Evolutionary conservation across 805 yeast genomes (phyloP), one percentile per base, ranked within the genome.

Genomic region (Jamesozyma hellenica): DNA sequence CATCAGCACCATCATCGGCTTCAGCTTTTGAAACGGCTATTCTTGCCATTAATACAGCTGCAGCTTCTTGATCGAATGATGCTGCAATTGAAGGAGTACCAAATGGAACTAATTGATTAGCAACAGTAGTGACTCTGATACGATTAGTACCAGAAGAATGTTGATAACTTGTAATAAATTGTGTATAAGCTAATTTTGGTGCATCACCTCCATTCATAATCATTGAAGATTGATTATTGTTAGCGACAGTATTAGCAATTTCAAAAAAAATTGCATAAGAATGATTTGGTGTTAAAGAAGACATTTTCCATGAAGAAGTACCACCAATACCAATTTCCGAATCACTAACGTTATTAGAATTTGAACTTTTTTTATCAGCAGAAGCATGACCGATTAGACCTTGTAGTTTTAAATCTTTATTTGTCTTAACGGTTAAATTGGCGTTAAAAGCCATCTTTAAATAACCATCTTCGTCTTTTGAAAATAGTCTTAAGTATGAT

Each of bases 11-110:
- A 53, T 86, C 95, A 54, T 87, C 95, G 19, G 82, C 74, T 48
- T 74, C 75, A 8, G 79, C 74, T 60, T 87, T 87, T 70, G 74
- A 81, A 34, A 90, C 87, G 10, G 96, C 92, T 40, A 90, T 74
- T 58, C 97, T 73, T 1, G 96, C 82, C 79, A 90, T 81, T 43
- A 88, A 67, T 1, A 88, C 96, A 13, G 96, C 94, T 3, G 98
- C 96, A 11, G 96, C 95, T 64, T 92, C 97, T 69, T 92, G 97
- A 65, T 92, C 99, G 61, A 92, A 92, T n/a, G 92, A 70, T 23
- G 67, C 67, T 4, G 73, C 68, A 42, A 74, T 66, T 26, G 64
- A 65, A 21, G 81, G 74, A 41, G 70, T 72, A 30, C 80, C 80
- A 33, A 74, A 70, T 40, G 75, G 71, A 15, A 70, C 61, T 47